A percentile compares a stretch with the other conserved stretches of the same genome.
These are phyloP conservation scores for Komagataella pastoris DNA, from an alignment of 805 yeast species.

Conservation along the genomic window DNA sequence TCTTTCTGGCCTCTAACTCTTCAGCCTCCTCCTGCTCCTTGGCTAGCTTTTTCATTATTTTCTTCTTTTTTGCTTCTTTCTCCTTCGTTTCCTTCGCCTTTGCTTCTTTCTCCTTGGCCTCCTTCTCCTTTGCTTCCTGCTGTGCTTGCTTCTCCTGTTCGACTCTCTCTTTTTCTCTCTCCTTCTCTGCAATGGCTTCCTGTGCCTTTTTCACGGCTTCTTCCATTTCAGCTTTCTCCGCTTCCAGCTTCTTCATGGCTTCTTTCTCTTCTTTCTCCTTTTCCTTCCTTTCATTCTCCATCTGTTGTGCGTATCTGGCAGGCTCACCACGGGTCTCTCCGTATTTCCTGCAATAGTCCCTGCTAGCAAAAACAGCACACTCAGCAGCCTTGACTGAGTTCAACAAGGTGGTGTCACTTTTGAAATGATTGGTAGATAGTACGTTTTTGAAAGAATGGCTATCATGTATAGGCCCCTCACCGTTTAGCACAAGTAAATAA, in stretches of 20 bases:
- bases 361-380: constrained; percentile 18
- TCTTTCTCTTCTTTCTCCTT: neutral
- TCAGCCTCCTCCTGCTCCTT: neutral
- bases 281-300: neutral
- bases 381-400: constrained; percentile 9
- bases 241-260: neutral
- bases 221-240: neutral
- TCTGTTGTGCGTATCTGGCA: neutral
- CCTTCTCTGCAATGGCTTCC: neutral
- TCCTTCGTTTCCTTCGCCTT: neutral
- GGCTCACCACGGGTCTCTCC: constrained; percentile 9
- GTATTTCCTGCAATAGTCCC: constrained; percentile 15
- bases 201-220: neutral
- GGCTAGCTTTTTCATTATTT: too few relatives aligned
- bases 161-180: neutral
- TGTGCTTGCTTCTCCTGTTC: neutral
- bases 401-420: neutral
- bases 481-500: constrained; percentile 3
- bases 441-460: neutral
- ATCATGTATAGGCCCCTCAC: neutral
- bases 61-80: neutral
- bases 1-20: neutral
- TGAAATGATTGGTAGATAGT: neutral
- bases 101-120: neutral
- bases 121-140: neutral